Evolutionary conservation across 2,329 filamentous ascomycete species (phyloP).

Genomic region (Tolypocladium nubicola): DNA sequence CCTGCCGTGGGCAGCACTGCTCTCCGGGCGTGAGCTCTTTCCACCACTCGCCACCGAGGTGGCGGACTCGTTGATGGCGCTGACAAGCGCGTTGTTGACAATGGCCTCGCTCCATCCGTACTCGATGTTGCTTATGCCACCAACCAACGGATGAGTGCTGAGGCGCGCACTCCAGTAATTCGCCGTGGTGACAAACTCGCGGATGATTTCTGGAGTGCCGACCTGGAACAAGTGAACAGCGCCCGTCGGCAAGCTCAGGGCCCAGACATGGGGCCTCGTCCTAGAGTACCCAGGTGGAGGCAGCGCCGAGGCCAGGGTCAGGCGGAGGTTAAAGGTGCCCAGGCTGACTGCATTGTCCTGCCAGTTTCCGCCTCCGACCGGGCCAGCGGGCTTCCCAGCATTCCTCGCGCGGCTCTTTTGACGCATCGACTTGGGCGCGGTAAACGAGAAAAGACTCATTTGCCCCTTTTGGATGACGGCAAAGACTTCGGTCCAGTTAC

Average conservation of each 20-base stretch:
- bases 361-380: slow-evolving; percentile 95
- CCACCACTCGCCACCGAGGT: slow-evolving; percentile 18
- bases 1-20: slow-evolving; percentile 31
- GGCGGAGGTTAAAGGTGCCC: slow-evolving; percentile 76
- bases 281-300: slow-evolving; percentile 91
- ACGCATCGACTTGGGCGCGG: slow-evolving; percentile 63
- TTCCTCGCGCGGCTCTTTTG: slow-evolving; percentile 50
- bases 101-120: slow-evolving; percentile 91
- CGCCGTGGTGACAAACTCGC: slow-evolving; percentile 85
- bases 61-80: slow-evolving; percentile 38
- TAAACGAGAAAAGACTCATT: slow-evolving; percentile 90
- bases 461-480: slow-evolving; percentile 92
- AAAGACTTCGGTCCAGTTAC: slow-evolving; percentile 92
- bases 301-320: slow-evolving; percentile 83
- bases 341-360: slow-evolving; percentile 90
- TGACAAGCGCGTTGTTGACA: slow-evolving; percentile 50
- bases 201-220: slow-evolving; percentile 86
- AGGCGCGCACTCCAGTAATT: slow-evolving; percentile 97
- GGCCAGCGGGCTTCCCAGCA: slow-evolving; percentile 40
- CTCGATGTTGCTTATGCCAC: slow-evolving; percentile 92
- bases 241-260: slow-evolving; percentile 79
- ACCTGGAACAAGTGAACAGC: slow-evolving; percentile 98
- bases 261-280: slow-evolving; percentile 84
- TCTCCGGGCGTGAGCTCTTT: slow-evolving; percentile 36
- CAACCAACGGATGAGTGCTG: slow-evolving; percentile 85